Base-by-base conservation (phyloP, 202 grass and related monocot genomes). In the Panicum virgatum region DNA sequence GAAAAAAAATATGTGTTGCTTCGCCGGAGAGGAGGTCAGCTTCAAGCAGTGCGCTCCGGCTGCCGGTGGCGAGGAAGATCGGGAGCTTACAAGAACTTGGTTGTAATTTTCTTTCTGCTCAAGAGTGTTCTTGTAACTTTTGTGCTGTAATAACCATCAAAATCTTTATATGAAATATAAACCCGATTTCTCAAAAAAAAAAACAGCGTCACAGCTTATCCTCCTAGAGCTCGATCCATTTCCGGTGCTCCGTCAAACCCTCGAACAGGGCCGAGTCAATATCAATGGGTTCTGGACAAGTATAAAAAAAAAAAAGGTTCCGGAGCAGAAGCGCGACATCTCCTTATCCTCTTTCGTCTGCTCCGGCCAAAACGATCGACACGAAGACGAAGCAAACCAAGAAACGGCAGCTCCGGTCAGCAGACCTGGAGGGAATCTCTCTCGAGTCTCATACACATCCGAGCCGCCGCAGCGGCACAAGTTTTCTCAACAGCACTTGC, bases 391-490 rank as follows among this genome's bases (percentile, higher is more conserved):
- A 40, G 68, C 37, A 29, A 23, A 86, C 1, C 22, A 74, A 19
- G 29, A 20, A 65, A 75, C 51, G 62, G 70, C 53, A 66, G 38
- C 73, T 50, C 27, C 37, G 12, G 44, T 71, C 78, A 40, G 11
- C 32, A n/a, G n/a, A 30, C 29, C 3, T 23, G 23, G 23, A 40
- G 3, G 12, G 4, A 27, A 6, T 60, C 9, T 26, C 9, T 39
- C 63, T 13, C 12, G 10, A 44, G 44, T 46, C 44, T 44, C 25
- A 4, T 59, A n/a, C 62, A 29, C 53, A 88, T 73, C 86, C 68
- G 40, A 78, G 59, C 37, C 51, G 39, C 60, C 29, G 57, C 61
- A 59, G 7, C 5, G 75, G 20, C 52, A 36, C 70, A 43, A 2
- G 9, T 27, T 27, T 47, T 68, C 51, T 44, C 5, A 4, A 9